Evolutionary conservation across 495 filamentous ascomycete species (phyloP).

Genomic region (Penicillium psychrofluorescens): DNA sequence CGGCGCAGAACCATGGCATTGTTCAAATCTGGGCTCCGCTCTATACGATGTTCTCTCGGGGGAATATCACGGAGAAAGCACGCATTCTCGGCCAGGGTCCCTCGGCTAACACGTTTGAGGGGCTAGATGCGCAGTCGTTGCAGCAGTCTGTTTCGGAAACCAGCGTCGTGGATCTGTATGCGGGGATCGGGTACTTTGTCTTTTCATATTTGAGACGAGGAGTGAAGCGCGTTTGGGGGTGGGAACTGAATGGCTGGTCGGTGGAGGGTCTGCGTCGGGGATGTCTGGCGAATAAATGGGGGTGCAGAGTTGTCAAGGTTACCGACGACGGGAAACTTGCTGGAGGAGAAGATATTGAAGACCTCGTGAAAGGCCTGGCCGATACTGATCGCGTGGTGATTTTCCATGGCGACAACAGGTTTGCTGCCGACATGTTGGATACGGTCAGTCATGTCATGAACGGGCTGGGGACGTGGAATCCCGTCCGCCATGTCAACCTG

Average conservation of each 20-base stretch:
- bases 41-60: constrained; percentile 87
- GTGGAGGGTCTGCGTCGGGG: constrained; percentile 74
- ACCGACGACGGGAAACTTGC: constrained; percentile 18
- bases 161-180: constrained; percentile 75
- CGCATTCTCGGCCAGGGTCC: constrained; percentile 46
- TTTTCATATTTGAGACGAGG: constrained; percentile 74
- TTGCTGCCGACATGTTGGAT: constrained; percentile 42
- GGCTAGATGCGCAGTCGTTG: constrained; percentile 20
- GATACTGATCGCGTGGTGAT: constrained; percentile 46
- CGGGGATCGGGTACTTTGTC: constrained; percentile 88
- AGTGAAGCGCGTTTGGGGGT: constrained; percentile 63
- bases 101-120: constrained; percentile 17
- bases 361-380: constrained; percentile 17
- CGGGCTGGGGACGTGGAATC: constrained; percentile 20
- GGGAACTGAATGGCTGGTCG: constrained; percentile 86
- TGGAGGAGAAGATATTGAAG: constrained; percentile 10
- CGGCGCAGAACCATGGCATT: constrained; percentile 68
- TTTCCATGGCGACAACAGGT: constrained; percentile 63
- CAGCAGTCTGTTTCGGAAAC: constrained; percentile 21
- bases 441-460: constrained; percentile 14
- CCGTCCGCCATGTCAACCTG: constrained; percentile 67
- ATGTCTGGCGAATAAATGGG: constrained; percentile 60
- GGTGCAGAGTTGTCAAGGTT: constrained; percentile 39
- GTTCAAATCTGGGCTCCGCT: constrained; percentile 79
- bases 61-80: constrained; percentile 84